A percentile compares a stretch with the other conserved stretches of the same genome.
Evolutionary conservation across 169 alveolate genomes (phyloP).

Genomic region (Plasmodium chabaudi): DNA sequence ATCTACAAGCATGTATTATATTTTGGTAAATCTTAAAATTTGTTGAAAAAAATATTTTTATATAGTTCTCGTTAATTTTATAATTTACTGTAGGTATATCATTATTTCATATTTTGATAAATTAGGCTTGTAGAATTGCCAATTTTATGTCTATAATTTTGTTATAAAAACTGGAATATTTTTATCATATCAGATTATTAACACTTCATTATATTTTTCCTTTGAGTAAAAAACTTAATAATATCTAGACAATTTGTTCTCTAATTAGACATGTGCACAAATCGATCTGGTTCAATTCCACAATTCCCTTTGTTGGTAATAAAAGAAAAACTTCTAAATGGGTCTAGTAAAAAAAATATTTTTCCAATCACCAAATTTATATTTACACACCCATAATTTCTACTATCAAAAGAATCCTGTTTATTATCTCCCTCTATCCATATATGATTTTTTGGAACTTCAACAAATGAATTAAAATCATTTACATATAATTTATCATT

Average conservation of each 20-base stretch:
- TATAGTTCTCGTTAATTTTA: too few relatives aligned
- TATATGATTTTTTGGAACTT: slow-evolving; percentile 45
- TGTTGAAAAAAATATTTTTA: too few relatives aligned
- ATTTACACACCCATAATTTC: slow-evolving; percentile 75
- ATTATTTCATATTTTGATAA: too few relatives aligned
- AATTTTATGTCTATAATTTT: too few relatives aligned
- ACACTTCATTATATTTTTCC: too few relatives aligned
- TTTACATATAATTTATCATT: slow-evolving; percentile 67
- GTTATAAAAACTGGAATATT: too few relatives aligned
- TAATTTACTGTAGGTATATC: too few relatives aligned
- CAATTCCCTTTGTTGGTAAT: slow-evolving; percentile 23
- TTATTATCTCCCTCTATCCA: slow-evolving; percentile 77
- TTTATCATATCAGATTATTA: too few relatives aligned
- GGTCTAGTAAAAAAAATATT: slow-evolving; percentile 63
- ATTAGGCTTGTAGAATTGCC: too few relatives aligned
- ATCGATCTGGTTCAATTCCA: slow-evolving; percentile 1
- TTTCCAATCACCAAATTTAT: slow-evolving; percentile 57
- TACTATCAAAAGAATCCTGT: slow-evolving; percentile 73
- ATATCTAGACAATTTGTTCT: neutral
- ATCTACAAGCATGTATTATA: too few relatives aligned
- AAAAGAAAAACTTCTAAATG: slow-evolving; percentile 42
- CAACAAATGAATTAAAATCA: slow-evolving; percentile 31
- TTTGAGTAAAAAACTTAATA: too few relatives aligned
- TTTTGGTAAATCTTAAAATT: too few relatives aligned
- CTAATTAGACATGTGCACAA: slow-evolving; percentile 9